Conservation (phyloP, 2,329 filamentous ascomycete species). For the Alternaria sp. region DNA sequence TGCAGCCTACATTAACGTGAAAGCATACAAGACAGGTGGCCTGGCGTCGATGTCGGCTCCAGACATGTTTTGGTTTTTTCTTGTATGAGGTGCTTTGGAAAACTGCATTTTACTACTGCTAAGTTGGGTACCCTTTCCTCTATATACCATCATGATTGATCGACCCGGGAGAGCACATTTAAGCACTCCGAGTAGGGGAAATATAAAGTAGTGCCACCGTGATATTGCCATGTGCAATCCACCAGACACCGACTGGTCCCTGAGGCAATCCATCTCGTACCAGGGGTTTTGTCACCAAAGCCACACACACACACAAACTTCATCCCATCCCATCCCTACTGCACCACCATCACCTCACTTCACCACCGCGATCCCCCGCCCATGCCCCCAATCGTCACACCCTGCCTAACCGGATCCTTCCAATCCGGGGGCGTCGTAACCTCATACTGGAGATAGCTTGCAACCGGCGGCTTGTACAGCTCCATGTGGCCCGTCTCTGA, state of each 20-base stretch:
- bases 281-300: background rate
- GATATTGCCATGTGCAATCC: background rate
- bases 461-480: constrained; percentile 31
- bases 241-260: background rate
- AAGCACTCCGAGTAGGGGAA: background rate
- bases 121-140: background rate
- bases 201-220: background rate
- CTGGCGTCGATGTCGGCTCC: background rate
- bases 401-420: constrained; percentile 28
- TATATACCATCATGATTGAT: background rate
- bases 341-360: background rate
- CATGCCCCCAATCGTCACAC: constrained; percentile 22
- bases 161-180: background rate
- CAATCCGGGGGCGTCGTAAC: constrained; percentile 41
- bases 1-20: background rate
- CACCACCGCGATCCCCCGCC: constrained; percentile 5
- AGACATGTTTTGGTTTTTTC: background rate
- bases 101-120: background rate
- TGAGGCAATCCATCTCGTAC: background rate
- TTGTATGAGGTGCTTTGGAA: background rate
- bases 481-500: constrained; percentile 29
- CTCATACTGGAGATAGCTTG: constrained; percentile 40
- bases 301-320: background rate
- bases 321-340: background rate
- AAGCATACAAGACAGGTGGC: background rate